A percentile compares a stretch with the other conserved stretches of the same genome.
phyloP scores from a whole-genome alignment of 768 basidiomycete genomes.

The Amanita thiersii region DNA sequence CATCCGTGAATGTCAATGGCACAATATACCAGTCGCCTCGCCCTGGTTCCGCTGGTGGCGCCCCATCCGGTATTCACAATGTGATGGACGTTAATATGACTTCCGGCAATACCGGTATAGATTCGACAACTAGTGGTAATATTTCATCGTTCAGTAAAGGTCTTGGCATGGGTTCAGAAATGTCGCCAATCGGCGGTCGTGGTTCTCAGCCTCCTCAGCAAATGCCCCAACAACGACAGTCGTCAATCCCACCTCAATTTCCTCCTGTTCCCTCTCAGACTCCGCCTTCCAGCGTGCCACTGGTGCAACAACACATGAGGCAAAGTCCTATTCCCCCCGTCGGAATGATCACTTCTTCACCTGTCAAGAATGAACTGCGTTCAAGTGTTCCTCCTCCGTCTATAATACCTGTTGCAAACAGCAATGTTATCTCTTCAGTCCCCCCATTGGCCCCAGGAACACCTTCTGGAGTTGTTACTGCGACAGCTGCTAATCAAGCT shows the following conservation, averaged over 20 bases:
- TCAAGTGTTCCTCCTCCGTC: constrained; percentile 8
- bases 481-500: constrained; percentile 19
- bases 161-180: constrained; percentile 16
- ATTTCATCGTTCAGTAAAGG: constrained; percentile 13
- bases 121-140: constrained; percentile 10
- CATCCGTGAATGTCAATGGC: constrained; percentile 5
- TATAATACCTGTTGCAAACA: constrained; percentile 3
- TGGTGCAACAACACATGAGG: constrained; percentile 9
- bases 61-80: constrained; percentile 1
- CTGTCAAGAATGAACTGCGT: constrained; percentile 7
- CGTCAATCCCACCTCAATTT: constrained; percentile 16
- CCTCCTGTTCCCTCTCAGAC: constrained; percentile 4
- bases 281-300: constrained; percentile 3
- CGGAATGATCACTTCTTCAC: constrained; percentile 1
- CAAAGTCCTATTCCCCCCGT: constrained; percentile 8
- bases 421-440: constrained; percentile 9
- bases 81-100: constrained; percentile 7
- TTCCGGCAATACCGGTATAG: neutral
- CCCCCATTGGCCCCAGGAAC: constrained; percentile 1
- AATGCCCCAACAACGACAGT: constrained; percentile 19
- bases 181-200: constrained; percentile 9
- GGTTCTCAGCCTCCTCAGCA: constrained; percentile 7
- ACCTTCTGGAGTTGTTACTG: constrained; percentile 6
- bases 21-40: constrained; percentile 10
- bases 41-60: constrained; percentile 12